Conservation (phyloP, 306 rosid genomes). For the Fragaria ananassa region DNA sequence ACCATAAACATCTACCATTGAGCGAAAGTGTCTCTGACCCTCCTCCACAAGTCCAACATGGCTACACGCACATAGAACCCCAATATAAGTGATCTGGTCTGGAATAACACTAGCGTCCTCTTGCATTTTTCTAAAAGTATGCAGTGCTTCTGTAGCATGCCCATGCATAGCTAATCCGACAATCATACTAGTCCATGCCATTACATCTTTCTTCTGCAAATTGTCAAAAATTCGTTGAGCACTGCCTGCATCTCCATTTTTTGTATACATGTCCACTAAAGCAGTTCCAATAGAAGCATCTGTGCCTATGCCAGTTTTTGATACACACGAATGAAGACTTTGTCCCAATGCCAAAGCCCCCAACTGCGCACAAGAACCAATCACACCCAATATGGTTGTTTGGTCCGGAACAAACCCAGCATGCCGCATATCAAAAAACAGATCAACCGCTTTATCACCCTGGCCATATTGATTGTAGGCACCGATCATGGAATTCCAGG, state of each 20-base stretch:
- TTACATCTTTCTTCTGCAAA: conserved; percentile 59
- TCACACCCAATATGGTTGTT: conserved; percentile 50
- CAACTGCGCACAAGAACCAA: conserved; percentile 48
- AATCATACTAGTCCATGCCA: conserved; percentile 75
- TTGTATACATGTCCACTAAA: conserved; percentile 65
- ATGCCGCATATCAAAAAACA: conserved; percentile 41
- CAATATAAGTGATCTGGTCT: conserved; percentile 57
- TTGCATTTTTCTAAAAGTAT: conserved; percentile 57
- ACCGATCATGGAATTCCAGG: conserved; percentile 64
- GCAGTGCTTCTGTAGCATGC: conserved; percentile 56
- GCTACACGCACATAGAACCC: conserved; percentile 68
- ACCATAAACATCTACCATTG: conserved; percentile 46
- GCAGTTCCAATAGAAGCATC: conserved; percentile 60
- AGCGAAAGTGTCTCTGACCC: conserved; percentile 50
- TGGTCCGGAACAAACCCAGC: conserved; percentile 46
- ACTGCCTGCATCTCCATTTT: conserved; percentile 54
- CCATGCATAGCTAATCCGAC: conserved; percentile 64
- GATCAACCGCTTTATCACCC: conserved; percentile 42
- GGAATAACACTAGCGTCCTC: conserved; percentile 50
- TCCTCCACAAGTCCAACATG: conserved; percentile 65
- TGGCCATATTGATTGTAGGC: conserved; percentile 58
- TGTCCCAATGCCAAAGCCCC: conserved; percentile 57
- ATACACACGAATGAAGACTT: conserved; percentile 50
- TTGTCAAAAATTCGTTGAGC: conserved; percentile 45
- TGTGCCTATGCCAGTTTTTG: conserved; percentile 35